A percentile compares a stretch with the other conserved stretches of the same genome.
phyloP scores from a whole-genome alignment of 331 rosid species.

The Dryas integrifolia region DNA sequence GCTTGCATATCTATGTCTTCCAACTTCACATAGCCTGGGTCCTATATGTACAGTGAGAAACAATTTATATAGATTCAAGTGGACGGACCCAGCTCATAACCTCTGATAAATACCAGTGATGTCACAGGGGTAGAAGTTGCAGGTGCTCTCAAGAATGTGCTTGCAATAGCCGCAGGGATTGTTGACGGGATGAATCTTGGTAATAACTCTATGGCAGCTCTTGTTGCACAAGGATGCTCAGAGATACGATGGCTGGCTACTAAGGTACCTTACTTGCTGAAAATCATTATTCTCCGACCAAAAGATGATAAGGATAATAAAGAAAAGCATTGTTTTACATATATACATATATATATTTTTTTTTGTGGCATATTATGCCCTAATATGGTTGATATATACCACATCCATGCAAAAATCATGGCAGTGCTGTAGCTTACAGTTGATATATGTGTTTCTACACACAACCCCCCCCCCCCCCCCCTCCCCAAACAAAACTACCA shows the following conservation, averaged over 20 bases:
- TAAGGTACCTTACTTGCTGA: slow-evolving; percentile 42
- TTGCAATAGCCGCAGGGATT: slow-evolving; percentile 93
- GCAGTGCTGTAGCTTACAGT: background rate
- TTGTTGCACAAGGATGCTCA: slow-evolving; percentile 95
- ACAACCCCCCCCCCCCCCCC: no score
- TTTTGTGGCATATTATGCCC: background rate
- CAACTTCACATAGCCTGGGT: background rate
- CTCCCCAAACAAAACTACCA: no score
- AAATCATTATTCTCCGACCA: no score
- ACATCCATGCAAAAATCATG: no score
- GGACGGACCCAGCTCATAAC: slow-evolving; percentile 50
- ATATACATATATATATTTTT: no score
- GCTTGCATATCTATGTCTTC: background rate
- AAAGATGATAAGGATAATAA: background rate
- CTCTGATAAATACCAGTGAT: slow-evolving; percentile 91
- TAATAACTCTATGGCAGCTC: slow-evolving; percentile 95
- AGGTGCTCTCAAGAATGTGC: slow-evolving; percentile 93
- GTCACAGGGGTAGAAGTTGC: slow-evolving; percentile 98
- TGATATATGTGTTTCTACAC: background rate
- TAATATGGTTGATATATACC: background rate
- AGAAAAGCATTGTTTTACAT: background rate
- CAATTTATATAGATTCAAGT: slow-evolving; percentile 1
- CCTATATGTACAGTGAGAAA: background rate
- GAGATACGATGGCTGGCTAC: slow-evolving; percentile 97
- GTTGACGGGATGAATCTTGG: slow-evolving; percentile 97